Conservation (phyloP, 768 basidiomycete species). For the Tylopilus felleus region DNA sequence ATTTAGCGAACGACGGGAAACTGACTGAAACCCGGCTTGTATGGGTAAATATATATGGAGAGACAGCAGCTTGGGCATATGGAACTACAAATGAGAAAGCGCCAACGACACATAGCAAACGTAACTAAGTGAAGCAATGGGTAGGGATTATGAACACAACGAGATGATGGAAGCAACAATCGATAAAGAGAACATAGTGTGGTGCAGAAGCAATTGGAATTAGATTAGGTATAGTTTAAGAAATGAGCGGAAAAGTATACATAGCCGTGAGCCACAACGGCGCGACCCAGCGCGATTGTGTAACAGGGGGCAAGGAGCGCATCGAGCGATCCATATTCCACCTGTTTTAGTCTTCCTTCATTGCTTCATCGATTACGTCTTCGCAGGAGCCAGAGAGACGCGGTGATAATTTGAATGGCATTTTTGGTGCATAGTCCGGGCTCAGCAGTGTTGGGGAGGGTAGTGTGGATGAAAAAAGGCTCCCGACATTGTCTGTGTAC, state of each 20-base stretch:
- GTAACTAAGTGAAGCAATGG: not conserved
- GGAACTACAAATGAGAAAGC: not conserved
- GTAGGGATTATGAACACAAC: not conserved
- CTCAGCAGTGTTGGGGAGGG: constrained; percentile 7
- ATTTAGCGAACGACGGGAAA: too few relatives aligned
- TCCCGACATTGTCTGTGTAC: not conserved
- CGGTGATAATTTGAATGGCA: constrained; percentile 11
- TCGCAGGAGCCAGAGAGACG: constrained; percentile 3
- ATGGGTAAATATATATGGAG: too few relatives aligned
- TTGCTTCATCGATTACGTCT: constrained; percentile 16
- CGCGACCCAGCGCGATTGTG: constrained; percentile 15
- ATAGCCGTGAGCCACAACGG: not conserved
- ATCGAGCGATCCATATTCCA: constrained; percentile 8
- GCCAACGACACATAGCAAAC: not conserved
- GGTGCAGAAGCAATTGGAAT: constrained; percentile 5
- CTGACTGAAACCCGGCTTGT: too few relatives aligned
- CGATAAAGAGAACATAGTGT: not conserved
- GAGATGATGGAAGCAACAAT: not conserved
- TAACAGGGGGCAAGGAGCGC: constrained; percentile 3
- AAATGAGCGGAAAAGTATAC: not conserved
- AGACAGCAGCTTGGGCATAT: not conserved
- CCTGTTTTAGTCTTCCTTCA: constrained; percentile 17
- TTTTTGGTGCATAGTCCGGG: constrained; percentile 8
- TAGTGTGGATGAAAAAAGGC: not conserved
- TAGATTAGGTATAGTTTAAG: constrained; percentile 19